Evolutionary conservation across 192 early-diverging fungal genomes (phyloP), one percentile per base, ranked within the genome.

Genomic region (Hyaloraphidium curvatum): DNA sequence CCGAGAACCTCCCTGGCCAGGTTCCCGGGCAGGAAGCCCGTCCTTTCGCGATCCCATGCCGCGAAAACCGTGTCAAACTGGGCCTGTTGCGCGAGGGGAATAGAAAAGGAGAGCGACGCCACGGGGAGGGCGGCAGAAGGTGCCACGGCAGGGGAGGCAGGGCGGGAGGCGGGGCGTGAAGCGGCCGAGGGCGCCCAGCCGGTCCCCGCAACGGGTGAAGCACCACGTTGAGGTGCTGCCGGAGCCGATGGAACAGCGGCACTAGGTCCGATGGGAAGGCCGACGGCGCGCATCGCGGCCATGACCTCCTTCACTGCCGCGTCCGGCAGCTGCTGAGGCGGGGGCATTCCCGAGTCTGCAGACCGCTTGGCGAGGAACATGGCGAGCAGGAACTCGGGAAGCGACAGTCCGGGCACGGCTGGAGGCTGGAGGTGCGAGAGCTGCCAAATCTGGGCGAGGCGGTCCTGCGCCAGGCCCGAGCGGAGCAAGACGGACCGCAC

Each of bases 11-110:
- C 73, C 25, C 67, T 67, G 1, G 82, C 83, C 19, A 73, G 67
- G 5, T 85, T 80, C 55, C 82, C 85, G 31, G 71, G 68, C 29
- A 89, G 67, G 59, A 67, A 82, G 3, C 83, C 86, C 0, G 67
- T 68, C 16, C 69, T 72, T 30, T 69, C 66, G 0, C 68, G 67
- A 62, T 89, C 86, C 77, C 80, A 86, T 9, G 73, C 74, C 27
- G 68, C 78, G 59, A 89, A 89, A 50, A 85, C 78, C 30, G 73
- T 60, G 54, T 73, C 78, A 25, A 48, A 48, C 19, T 48, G 43
- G 14, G 11, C 7, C 23, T 48, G 43, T 48, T 48, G 43, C 4
- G 11, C 7, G 14, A 22, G 43, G 5, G 23, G 23, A 9, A 22
- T 14, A 11, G 43, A 25, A 19, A 11, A 11, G 25, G 14, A 11